Evolutionary conservation across 2,329 filamentous ascomycete genomes (phyloP), one percentile per base, ranked within the genome.

Genomic region (Trichoderma cornu-damae): DNA sequence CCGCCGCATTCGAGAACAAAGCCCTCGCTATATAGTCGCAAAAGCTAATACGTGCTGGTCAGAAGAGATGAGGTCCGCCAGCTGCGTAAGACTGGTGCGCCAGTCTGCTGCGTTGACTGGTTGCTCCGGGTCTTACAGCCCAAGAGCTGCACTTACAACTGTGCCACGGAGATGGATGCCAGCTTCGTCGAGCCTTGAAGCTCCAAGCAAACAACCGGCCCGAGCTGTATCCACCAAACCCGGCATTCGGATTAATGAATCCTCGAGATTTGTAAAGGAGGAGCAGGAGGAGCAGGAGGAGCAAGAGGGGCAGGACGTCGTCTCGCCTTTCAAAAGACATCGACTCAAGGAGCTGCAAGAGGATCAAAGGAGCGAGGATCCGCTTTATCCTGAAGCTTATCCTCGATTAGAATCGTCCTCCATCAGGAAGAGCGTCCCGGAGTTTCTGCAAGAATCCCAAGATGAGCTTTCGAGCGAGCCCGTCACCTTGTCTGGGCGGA

Each of bases 401-500:
- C 72, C 72, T 59, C 70, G 72, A 18, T 59, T 74, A 28, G 60
- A 67, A 57, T 61, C 66, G n/a, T 61, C 59, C 24, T 52, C 60
- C 22, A 53, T 54, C 53, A 64, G 66, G 24, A 70, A 67, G 61
- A 66, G 69, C 20, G 68, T 73, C 16, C 66, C 68, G 4, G 69
- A 73, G 24, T 74, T 74, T 43, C 58, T 71, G 22, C 64, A 69
- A 46, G 63, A 64, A 8, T 69, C 71, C 35, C 57, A 64, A 24
- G 58, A 68, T 44, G 59, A 60, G 37, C 50, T 63, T 30, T 60
- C 64, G 52, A 61, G 62, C 38, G 69, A 69, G 40, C 61, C 66
- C 42, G 65, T 74, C 48, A 68, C 63, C 18, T 59, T 74, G 30
- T 67, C 65, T 52, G 90, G 91, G 72, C 90, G 90, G 69, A 79